A percentile compares a stretch with the other conserved stretches of the same genome.
phyloP scores from a whole-genome alignment of 2,329 filamentous ascomycete species.

The Didymella arachidicola region DNA sequence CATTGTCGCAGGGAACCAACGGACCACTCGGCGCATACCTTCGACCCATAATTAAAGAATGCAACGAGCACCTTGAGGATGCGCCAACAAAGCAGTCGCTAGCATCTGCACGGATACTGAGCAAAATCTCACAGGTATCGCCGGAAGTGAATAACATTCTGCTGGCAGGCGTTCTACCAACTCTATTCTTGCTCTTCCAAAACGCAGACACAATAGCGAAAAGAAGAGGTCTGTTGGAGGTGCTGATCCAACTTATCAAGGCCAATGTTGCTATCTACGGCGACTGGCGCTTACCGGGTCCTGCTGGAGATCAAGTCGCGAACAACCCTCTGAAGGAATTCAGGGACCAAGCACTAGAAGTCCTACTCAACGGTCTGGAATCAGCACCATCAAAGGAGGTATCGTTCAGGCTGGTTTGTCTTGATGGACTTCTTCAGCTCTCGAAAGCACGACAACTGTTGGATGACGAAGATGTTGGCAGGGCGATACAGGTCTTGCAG shows the following conservation, averaged over 20 bases:
- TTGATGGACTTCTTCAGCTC: conserved; percentile 56
- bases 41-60: conserved; percentile 69
- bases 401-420: conserved; percentile 57
- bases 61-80: conserved; percentile 72
- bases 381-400: conserved; percentile 58
- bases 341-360: conserved; percentile 52
- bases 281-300: conserved; percentile 59
- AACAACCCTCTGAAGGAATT: conserved; percentile 53
- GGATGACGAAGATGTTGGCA: conserved; percentile 52
- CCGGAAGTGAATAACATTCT: conserved; percentile 63
- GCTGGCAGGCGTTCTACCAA: conserved; percentile 64
- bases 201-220: conserved; percentile 68
- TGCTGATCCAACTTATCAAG: conserved; percentile 64
- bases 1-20: conserved; percentile 60
- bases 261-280: conserved; percentile 66
- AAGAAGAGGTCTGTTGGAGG: conserved; percentile 68
- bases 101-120: conserved; percentile 68
- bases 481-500: conserved; percentile 67
- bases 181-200: conserved; percentile 67
- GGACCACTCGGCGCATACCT: conserved; percentile 63
- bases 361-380: conserved; percentile 54
- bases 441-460: conserved; percentile 53
- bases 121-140: conserved; percentile 64
- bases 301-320: conserved; percentile 39
- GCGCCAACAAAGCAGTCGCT: conserved; percentile 74